Evolutionary conservation across 2,329 filamentous ascomycete genomes (phyloP).

Genomic region (Alternaria sp.): DNA sequence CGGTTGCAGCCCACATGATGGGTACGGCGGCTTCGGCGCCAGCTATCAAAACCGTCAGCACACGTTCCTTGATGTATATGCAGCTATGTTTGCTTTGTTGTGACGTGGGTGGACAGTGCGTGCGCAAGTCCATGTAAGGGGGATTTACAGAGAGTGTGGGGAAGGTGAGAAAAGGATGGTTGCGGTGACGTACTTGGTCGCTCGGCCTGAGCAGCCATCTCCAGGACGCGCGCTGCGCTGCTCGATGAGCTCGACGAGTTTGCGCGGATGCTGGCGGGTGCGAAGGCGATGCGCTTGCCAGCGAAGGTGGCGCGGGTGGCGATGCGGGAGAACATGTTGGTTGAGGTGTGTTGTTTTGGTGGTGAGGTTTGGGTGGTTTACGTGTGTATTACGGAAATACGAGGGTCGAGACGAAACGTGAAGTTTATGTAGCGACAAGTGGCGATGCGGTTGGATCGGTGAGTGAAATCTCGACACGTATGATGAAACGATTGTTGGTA

Average conservation of each 20-base stretch:
- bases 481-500: constrained; percentile 11
- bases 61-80: background rate
- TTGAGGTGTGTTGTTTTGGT: background rate
- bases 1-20: constrained; percentile 43
- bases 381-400: background rate
- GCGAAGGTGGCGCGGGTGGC: constrained; percentile 34
- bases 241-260: constrained; percentile 41
- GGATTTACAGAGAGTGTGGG: background rate
- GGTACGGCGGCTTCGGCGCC: constrained; percentile 44
- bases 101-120: background rate
- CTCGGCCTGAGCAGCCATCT: constrained; percentile 43
- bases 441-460: constrained; percentile 4
- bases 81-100: background rate
- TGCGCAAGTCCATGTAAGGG: background rate
- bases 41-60: constrained; percentile 15
- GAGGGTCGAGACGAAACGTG: background rate
- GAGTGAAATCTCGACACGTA: constrained; percentile 4
- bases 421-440: constrained; percentile 1
- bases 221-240: constrained; percentile 37
- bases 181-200: constrained; percentile 36
- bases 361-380: background rate
- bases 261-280: constrained; percentile 37
- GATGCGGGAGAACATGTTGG: constrained; percentile 28
- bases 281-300: constrained; percentile 28
- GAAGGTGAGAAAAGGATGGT: background rate